Evolutionary conservation across 768 basidiomycete genomes (phyloP).

Genomic region (Cystofilobasidium macerans): DNA sequence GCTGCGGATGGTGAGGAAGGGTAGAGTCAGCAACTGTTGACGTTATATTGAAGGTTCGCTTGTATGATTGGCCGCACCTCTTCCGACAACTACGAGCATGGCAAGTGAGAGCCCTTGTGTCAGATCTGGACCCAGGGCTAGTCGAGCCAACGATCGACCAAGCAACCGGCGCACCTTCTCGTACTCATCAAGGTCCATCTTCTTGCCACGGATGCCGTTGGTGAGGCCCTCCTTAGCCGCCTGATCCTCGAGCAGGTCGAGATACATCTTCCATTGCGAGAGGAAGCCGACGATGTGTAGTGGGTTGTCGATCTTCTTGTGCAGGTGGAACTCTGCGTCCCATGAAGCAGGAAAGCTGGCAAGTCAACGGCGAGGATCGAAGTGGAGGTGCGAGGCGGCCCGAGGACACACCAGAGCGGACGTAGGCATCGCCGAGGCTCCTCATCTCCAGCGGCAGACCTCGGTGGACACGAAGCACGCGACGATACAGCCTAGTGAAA

Average conservation of each 20-base stretch:
- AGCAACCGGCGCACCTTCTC: slow-evolving; percentile 40
- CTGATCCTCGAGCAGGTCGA: slow-evolving; percentile 47
- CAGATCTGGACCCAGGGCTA: too few species aligned
- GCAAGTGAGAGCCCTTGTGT: not conserved
- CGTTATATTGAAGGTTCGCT: not conserved
- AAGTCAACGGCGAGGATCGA: not conserved
- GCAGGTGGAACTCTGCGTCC: slow-evolving; percentile 67
- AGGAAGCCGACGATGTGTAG: slow-evolving; percentile 88
- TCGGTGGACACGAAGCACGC: slow-evolving; percentile 68
- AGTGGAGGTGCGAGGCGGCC: not conserved
- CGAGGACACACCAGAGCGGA: slow-evolving; percentile 48
- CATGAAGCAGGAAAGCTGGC: too few species aligned
- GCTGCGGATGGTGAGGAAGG: slow-evolving; percentile 40
- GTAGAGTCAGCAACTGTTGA: slow-evolving; percentile 50
- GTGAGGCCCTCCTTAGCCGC: slow-evolving; percentile 23
- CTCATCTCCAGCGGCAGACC: slow-evolving; percentile 65
- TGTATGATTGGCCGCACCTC: not conserved
- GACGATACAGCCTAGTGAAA: slow-evolving; percentile 58
- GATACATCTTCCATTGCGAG: slow-evolving; percentile 87
- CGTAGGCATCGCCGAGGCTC: slow-evolving; percentile 69
- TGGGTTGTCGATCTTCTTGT: slow-evolving; percentile 68
- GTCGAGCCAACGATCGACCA: too few species aligned
- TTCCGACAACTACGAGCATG: slow-evolving; percentile 4
- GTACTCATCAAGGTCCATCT: slow-evolving; percentile 35
- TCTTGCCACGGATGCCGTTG: slow-evolving; percentile 30